Evolutionary conservation across 2,329 filamentous ascomycete genomes (phyloP), one percentile per base, ranked within the genome.

Genomic region (Ceratocystis lukuohia): DNA sequence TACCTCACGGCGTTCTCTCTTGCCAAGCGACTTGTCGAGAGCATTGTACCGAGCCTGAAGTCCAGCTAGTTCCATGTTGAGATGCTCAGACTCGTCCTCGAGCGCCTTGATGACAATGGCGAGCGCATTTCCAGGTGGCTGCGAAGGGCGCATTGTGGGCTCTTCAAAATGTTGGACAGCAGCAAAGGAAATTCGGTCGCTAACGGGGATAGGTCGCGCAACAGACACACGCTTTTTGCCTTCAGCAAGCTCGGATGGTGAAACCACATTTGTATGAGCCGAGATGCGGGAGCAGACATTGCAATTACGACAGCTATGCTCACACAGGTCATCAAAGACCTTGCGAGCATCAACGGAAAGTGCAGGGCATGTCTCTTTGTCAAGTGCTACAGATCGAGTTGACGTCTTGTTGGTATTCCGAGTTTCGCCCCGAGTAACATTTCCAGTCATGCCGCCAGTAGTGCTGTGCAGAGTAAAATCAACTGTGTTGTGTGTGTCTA

Each of bases 61-160:
- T 44, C 80, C 75, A 0, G 81, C 78, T n/a, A 91, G 81, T 71
- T 87, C 81, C 70, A 88, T 80, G 74, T 89, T 88, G 65, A 95
- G 76, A 73, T 95, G 89, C 12, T 82, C 80, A 57, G 92, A 82
- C 74, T 96, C 91, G 73, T 95, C 90, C 70, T 89, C 81, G 2
- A 95, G 78, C 6, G 85, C 82, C 75, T 95, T 94, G 74, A 96
- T 86, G 25, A 96, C 88, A n/a, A 86, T 84, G 6, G 88, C 88
- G 28, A 96, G 82, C 8, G 91, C 90, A 56, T 86, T 76, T 3
- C 82, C 84, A 0, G 90, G 90, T 1, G 84, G 77, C 72, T 89
- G 86, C 0, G 86, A 80, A 5, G 87, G 85, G 4, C 88, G 85
- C 71, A 87, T 78, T 1, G 83, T 87, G 1, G 76, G 76, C 62